phyloP scores from a whole-genome alignment of 2,329 filamentous ascomycete species.

The Phaeosphaeria sp. region DNA sequence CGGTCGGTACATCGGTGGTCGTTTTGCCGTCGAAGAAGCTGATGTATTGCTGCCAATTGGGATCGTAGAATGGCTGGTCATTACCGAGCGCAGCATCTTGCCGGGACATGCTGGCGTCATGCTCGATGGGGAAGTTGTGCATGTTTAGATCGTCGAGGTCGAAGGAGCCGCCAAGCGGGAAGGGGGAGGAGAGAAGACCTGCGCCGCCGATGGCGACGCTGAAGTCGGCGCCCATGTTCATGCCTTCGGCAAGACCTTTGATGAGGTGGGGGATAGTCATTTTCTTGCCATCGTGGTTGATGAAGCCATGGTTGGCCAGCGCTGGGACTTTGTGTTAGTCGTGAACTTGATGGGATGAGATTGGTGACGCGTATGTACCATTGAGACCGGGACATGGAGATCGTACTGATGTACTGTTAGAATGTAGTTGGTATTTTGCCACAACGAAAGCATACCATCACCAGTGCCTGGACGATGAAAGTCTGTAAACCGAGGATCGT shows the following conservation, averaged over 20 bases:
- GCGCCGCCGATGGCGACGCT: slow-evolving; percentile 17
- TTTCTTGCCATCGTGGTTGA: slow-evolving; percentile 18
- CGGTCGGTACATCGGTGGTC: slow-evolving; percentile 16
- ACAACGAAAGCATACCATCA: too few species aligned
- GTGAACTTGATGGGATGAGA: too few species aligned
- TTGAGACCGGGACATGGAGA: slow-evolving; percentile 25
- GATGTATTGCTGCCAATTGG: slow-evolving; percentile 21
- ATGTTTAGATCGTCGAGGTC: slow-evolving; percentile 19
- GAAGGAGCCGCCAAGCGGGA: slow-evolving; percentile 22
- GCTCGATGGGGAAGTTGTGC: slow-evolving; percentile 31
- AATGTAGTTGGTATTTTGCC: too few species aligned
- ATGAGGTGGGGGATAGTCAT: slow-evolving; percentile 24
- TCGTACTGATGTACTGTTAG: slow-evolving; percentile 12
- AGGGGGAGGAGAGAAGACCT: slow-evolving; percentile 18
- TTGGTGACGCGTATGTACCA: slow-evolving; percentile 1
- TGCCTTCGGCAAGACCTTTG: slow-evolving; percentile 20
- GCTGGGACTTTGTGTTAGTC: too few species aligned
- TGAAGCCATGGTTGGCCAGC: slow-evolving; percentile 28
- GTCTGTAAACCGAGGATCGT: slow-evolving; percentile 19
- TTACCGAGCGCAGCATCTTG: slow-evolving; percentile 22
- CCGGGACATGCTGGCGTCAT: slow-evolving; percentile 26
- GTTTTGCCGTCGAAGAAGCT: slow-evolving; percentile 16
- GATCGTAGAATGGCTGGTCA: slow-evolving; percentile 11
- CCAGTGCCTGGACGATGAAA: slow-evolving; percentile 12
- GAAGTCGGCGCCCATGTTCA: slow-evolving; percentile 28